Evolutionary conservation across 2,329 filamentous ascomycete genomes (phyloP), one percentile per base, ranked within the genome.

Genomic region (Aspergillus floridensis): DNA sequence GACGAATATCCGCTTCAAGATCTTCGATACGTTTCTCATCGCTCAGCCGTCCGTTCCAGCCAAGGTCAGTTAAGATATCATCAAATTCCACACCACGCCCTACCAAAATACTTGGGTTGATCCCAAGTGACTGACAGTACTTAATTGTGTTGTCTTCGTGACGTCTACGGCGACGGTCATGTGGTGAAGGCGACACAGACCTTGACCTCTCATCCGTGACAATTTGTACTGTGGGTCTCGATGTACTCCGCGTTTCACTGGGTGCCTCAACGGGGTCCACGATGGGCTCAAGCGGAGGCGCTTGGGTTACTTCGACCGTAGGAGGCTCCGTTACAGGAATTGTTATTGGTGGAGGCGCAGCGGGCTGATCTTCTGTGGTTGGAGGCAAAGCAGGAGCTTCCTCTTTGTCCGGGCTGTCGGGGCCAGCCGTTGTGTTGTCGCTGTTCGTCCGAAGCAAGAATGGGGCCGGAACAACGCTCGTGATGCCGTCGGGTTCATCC

Each of bases 401-500:
- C 60, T 76, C 69, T 48, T 57, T 73, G 46, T 74, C 67, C 21
- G 74, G 61, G 5, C 67, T 67, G 38, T 70, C 69, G n/a, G 70
- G 65, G 5, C 69, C 61, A 14, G 70, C 61, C 19, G 67, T 69
- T 49, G 66, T 74, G 21, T 70, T 56, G n/a, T 82, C 81, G 49
- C 69, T 75, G 56, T 72, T 76, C 11, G 74, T 74, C 58, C 77
- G 76, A 48, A 79, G 53, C 41, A 55, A 67, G 16, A 81, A 76
- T 11, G 93, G 92, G 3, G 92, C 90, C 24, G 91, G 91, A 22
- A 97, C 89, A 41, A 97, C 93, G 44, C 88, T 86, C 12, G 89
- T 96, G 64, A 97, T 96, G 2, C 93, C 93, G 77, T 97, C 93
- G 6, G 92, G 90, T 5, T 89, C 92, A 24, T 89, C 85, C 3